phyloP scores from a whole-genome alignment of 2,329 filamentous ascomycete genomes.

The Paraphoma chrysanthemicola region DNA sequence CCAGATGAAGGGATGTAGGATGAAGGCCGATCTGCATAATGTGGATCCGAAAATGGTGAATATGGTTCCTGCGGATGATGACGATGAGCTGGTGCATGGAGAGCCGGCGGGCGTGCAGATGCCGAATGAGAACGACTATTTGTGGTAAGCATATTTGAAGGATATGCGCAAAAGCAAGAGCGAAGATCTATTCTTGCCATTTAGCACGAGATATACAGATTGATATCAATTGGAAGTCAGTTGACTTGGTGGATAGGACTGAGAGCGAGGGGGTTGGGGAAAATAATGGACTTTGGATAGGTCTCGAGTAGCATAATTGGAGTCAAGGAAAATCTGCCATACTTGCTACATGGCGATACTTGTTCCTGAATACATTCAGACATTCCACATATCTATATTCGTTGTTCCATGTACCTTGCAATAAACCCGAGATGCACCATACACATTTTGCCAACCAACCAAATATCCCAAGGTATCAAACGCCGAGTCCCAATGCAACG shows the following conservation, averaged over 20 bases:
- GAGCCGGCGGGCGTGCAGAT: neutral
- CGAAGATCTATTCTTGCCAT: neutral
- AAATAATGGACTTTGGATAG: no score
- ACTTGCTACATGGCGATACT: no score
- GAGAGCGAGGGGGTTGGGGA: no score
- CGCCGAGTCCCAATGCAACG: neutral
- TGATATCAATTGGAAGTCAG: no score
- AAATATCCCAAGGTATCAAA: neutral
- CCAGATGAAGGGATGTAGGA: slow-evolving; percentile 27
- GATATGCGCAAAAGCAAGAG: neutral
- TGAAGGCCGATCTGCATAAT: slow-evolving; percentile 32
- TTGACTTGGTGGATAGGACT: no score
- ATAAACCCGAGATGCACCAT: neutral
- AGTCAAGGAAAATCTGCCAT: no score
- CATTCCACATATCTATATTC: no score
- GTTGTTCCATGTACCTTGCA: neutral
- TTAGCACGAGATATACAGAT: neutral
- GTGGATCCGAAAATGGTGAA: slow-evolving; percentile 24
- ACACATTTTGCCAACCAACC: neutral
- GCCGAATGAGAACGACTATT: neutral
- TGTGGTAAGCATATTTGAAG: neutral
- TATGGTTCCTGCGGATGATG: slow-evolving; percentile 23
- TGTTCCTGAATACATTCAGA: no score
- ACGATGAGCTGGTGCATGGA: slow-evolving; percentile 1
- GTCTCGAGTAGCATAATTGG: no score